Base-by-base conservation (phyloP, 2,329 filamentous ascomycete species). In the Neocatenulostroma microsporum region DNA sequence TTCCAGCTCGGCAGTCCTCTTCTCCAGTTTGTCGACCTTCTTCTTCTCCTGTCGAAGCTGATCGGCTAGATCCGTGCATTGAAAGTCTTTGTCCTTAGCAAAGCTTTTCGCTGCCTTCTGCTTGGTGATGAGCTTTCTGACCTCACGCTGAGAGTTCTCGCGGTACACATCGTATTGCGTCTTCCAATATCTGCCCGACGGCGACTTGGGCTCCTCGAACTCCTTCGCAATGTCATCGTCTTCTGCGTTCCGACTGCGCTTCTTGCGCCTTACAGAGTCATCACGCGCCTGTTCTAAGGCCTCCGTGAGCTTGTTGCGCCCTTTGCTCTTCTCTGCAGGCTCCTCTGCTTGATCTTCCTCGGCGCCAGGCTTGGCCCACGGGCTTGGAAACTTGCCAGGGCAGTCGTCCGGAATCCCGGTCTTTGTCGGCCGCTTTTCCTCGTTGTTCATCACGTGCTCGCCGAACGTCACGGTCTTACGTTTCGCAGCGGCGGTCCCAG, bases 161-260 rank as follows among this genome's bases (percentile, higher is more conserved):
- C 84, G 78, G 53, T 88, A 89, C 37, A 70, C 73, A 47, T 84
- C 73, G 50, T 83, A 88, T 53, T 86, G 76, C 17, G 75, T 72
- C 61, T 88, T 88, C 84, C 84, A 89, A 60, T 83, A 87, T 50
- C 74, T 78, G 5, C 82, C 83, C 3, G 82, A 86, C 41, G 81
- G 74, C 2, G 82, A 85, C 45, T 78, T 74, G 5, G 84, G 83
- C 50, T 84, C 78, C 44, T 81, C 80, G 32, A 85, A 63, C 50
- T 87, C 82, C 31, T 80, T 62, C 0, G 82, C 85, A 39, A 78
- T 63, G 49, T 86, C 80, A 34, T 76, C 72, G 47, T 66, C 64
- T 34, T 59, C 61, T 23, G 39, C 29, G 19, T 30, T 44, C 19
- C 44, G 26, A 28, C 49, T 55, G n/a, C 44, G 47, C 37, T 49